These are phyloP conservation scores for Aspergillus caelatus DNA, from an alignment of 2,329 filamentous ascomycete genomes.

Conservation along the genomic window DNA sequence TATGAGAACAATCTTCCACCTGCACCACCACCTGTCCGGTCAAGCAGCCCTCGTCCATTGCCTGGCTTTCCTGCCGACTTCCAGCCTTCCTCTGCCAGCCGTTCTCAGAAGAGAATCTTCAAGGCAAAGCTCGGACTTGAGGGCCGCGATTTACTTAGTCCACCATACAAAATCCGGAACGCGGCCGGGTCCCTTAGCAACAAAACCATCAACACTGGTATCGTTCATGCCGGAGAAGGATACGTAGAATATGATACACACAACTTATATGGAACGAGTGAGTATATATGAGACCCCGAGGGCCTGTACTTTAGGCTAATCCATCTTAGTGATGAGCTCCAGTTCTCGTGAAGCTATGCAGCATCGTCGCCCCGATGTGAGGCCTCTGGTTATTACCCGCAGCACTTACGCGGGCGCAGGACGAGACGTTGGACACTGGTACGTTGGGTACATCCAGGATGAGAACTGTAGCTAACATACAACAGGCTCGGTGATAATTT, in stretches of 20 bases:
- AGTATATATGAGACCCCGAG: slow-evolving; percentile 19
- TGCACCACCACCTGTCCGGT: slow-evolving; percentile 62
- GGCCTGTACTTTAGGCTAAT: slow-evolving; percentile 1
- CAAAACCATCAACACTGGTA: slow-evolving; percentile 67
- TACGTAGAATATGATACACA: slow-evolving; percentile 73
- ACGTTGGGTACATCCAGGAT: slow-evolving; percentile 5
- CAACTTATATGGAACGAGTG: slow-evolving; percentile 71
- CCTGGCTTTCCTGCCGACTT: slow-evolving; percentile 71
- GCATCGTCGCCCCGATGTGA: slow-evolving; percentile 61
- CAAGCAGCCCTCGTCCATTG: slow-evolving; percentile 62
- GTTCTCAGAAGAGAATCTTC: slow-evolving; percentile 8
- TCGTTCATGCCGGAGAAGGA: slow-evolving; percentile 67
- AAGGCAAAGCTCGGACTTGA: slow-evolving; percentile 60
- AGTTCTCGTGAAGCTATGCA: slow-evolving; percentile 69
- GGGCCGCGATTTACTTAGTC: slow-evolving; percentile 64
- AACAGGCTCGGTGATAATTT: slow-evolving; percentile 63
- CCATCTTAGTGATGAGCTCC: slow-evolving; percentile 66
- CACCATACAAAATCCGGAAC: slow-evolving; percentile 68
- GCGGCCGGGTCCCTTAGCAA: slow-evolving; percentile 56
- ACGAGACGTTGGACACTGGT: slow-evolving; percentile 59
- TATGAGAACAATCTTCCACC: slow-evolving; percentile 55
- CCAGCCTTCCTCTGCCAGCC: slow-evolving; percentile 54
- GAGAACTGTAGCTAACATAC: slow-evolving; percentile 2
- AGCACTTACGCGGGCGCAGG: slow-evolving; percentile 76
- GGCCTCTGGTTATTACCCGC: slow-evolving; percentile 74